phyloP scores from a whole-genome alignment of 257 asterid species.

The Lycium ferocissimum region DNA sequence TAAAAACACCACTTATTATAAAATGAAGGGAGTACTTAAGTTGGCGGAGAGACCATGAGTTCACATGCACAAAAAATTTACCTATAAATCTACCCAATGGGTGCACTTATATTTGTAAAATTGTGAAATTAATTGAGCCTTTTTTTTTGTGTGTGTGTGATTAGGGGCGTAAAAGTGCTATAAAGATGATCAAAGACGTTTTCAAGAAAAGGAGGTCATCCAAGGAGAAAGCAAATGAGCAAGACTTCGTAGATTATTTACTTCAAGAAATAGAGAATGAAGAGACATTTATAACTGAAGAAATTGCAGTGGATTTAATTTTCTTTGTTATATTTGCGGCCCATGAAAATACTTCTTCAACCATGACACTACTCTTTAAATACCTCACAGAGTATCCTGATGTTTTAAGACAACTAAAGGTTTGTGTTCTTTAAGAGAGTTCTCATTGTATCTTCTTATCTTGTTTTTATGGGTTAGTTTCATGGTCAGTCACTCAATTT shows the following conservation, averaged over 20 bases:
- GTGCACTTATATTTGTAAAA: no score
- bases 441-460: not conserved
- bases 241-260: not conserved
- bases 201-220: not conserved
- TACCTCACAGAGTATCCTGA: not conserved
- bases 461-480: no score
- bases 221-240: not conserved
- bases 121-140: no score
- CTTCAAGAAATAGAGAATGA: conserved; percentile 15
- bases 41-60: no score
- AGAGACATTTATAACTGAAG: not conserved
- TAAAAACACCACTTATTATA: no score
- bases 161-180: not conserved
- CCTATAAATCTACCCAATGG: no score
- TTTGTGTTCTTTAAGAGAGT: not conserved
- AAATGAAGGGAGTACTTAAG: no score
- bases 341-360: conserved; percentile 18
- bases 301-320: not conserved
- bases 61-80: no score
- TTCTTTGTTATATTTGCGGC: conserved; percentile 26
- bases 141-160: no score
- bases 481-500: no score
- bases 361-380: not conserved
- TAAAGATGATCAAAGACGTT: not conserved
- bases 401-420: not conserved